phyloP scores from a whole-genome alignment of 768 basidiomycete genomes.

The Boletus coccyginus region DNA sequence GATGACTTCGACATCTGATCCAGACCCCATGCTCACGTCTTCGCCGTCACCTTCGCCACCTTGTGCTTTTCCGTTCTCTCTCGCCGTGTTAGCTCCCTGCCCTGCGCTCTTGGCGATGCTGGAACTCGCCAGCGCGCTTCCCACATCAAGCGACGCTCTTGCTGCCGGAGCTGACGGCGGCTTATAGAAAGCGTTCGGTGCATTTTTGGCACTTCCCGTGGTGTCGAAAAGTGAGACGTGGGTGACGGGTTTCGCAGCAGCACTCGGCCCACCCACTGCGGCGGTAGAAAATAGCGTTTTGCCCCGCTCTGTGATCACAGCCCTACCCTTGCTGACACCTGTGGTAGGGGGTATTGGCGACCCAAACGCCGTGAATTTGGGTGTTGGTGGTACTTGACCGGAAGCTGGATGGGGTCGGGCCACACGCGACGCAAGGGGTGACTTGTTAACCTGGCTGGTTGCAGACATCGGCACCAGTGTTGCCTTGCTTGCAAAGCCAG shows the following conservation, averaged over 20 bases:
- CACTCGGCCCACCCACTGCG: background rate
- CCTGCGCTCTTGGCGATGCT: background rate
- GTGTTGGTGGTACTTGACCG: conserved; percentile 4
- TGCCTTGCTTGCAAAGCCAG: conserved; percentile 3
- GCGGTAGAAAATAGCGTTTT: conserved; percentile 16
- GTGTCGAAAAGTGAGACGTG: conserved; percentile 41
- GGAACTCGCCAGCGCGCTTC: background rate
- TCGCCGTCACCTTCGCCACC: conserved; percentile 3
- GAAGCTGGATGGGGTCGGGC: conserved; percentile 4
- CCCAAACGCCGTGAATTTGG: conserved; percentile 28
- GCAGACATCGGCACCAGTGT: background rate
- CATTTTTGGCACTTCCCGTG: conserved; percentile 45
- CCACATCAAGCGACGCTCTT: background rate
- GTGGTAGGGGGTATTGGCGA: conserved; percentile 17
- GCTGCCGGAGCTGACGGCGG: conserved; percentile 36
- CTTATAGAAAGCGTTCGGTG: conserved; percentile 66
- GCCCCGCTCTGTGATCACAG: conserved; percentile 14
- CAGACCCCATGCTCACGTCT: conserved; percentile 22
- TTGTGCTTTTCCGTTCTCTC: conserved; percentile 8
- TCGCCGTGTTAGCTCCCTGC: background rate
- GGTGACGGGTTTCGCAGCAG: background rate
- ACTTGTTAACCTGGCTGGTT: background rate
- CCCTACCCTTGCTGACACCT: background rate
- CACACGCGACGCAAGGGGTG: conserved; percentile 8
- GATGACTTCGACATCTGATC: conserved; percentile 17